These are phyloP conservation scores for Emergomyces pasteurianus DNA, from an alignment of 2,329 filamentous ascomycete genomes.

Conservation along the genomic window DNA sequence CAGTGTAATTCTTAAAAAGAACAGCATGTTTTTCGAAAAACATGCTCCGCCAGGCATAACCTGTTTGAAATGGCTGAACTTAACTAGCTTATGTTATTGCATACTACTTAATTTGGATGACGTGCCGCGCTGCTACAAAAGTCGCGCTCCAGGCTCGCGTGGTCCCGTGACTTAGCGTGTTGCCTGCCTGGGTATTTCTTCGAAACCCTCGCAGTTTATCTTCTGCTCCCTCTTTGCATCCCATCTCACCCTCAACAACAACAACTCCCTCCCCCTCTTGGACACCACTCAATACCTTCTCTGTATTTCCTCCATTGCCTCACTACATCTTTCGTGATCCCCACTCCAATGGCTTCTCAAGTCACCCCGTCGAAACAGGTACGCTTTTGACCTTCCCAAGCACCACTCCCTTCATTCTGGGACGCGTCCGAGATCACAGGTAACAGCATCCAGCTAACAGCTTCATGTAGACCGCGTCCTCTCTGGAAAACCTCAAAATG, in stretches of 20 bases:
- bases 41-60: too few species aligned
- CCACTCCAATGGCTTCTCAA: slow-evolving; percentile 58
- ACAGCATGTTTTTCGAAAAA: too few species aligned
- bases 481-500: slow-evolving; percentile 82
- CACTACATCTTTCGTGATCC: slow-evolving; percentile 10
- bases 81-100: too few species aligned
- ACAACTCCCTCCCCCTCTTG: neutral
- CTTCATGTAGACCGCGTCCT: slow-evolving; percentile 62
- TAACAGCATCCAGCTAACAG: slow-evolving; percentile 20
- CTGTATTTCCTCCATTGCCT: slow-evolving; percentile 13
- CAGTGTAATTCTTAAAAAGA: too few species aligned
- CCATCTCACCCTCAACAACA: slow-evolving; percentile 1
- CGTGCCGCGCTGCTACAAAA: neutral
- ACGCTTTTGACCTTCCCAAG: slow-evolving; percentile 32
- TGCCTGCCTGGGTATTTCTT: slow-evolving; percentile 8
- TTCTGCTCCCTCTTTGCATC: slow-evolving; percentile 1
- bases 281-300: neutral
- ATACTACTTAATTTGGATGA: too few species aligned
- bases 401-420: slow-evolving; percentile 13
- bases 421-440: slow-evolving; percentile 20
- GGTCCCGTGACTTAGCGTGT: slow-evolving; percentile 13
- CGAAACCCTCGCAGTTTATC: slow-evolving; percentile 1
- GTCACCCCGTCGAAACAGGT: slow-evolving; percentile 65
- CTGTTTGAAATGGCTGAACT: too few species aligned
- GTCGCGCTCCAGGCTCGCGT: slow-evolving; percentile 9